Conservation (phyloP, 805 yeast genomes). For the Ogataea polymorpha region DNA sequence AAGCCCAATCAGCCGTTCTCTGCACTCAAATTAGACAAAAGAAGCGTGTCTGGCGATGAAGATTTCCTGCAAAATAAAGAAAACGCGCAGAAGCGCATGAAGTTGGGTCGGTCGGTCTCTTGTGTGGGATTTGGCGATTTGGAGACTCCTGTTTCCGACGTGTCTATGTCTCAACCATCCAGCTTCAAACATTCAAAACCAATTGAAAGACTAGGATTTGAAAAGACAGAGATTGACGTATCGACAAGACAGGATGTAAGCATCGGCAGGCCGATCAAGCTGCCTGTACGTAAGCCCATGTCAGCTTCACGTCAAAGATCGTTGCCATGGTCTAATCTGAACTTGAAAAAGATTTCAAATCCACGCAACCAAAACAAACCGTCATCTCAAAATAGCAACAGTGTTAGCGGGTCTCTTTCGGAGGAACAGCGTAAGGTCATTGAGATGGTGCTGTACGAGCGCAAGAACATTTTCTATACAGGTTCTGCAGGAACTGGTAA, state of each 20-base stretch:
- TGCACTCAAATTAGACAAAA: background rate
- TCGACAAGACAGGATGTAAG: background rate
- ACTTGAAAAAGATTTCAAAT: conserved; percentile 14
- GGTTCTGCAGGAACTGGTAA: conserved; percentile 92
- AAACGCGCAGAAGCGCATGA: conserved; percentile 2
- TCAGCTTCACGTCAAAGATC: conserved; percentile 17
- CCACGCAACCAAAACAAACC: conserved; percentile 17
- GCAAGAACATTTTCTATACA: conserved; percentile 63
- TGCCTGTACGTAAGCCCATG: conserved; percentile 5
- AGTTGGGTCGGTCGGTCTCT: background rate
- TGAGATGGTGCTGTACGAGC: conserved; percentile 47
- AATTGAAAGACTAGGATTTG: conserved; percentile 14
- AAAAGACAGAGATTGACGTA: conserved; percentile 7
- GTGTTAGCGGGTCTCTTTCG: conserved; percentile 10
- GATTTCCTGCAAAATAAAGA: conserved; percentile 1
- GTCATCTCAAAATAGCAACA: background rate
- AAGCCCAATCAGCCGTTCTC: background rate
- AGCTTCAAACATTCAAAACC: conserved; percentile 27
- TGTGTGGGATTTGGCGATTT: conserved; percentile 1
- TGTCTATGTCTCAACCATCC: background rate
- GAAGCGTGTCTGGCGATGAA: background rate
- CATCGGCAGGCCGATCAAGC: background rate
- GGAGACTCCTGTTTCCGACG: background rate
- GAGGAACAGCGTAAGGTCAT: conserved; percentile 47
- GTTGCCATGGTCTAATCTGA: conserved; percentile 19